Conservation (phyloP, 371 early-diverging fungal species). For the Mucor irregularis region DNA sequence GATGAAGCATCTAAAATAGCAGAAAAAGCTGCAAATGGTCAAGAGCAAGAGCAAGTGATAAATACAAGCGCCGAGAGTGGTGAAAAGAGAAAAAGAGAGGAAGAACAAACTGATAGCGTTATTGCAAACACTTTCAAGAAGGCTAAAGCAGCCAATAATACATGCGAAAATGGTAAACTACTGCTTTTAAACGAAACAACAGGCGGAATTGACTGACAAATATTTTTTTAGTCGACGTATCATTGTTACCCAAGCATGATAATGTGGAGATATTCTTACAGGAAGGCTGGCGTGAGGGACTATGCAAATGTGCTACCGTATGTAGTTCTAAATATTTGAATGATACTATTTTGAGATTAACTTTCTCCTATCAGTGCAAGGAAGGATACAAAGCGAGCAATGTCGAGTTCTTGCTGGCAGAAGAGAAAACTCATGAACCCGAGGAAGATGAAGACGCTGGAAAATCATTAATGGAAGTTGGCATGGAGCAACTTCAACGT, state of each 20-base stretch:
- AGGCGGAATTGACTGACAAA: background rate
- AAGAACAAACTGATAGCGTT: background rate
- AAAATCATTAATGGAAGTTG: constrained; percentile 73
- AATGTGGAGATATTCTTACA: constrained; percentile 47
- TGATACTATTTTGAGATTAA: background rate
- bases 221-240: constrained; percentile 8
- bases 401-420: constrained; percentile 32
- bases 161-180: constrained; percentile 14
- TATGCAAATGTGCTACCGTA: constrained; percentile 49
- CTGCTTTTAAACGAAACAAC: background rate
- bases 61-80: background rate
- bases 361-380: constrained; percentile 14
- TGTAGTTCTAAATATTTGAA: background rate
- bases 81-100: constrained; percentile 16
- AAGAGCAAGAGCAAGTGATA: background rate
- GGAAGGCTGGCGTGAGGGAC: constrained; percentile 51
- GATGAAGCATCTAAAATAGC: background rate
- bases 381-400: constrained; percentile 19
- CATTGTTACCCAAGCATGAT: constrained; percentile 17
- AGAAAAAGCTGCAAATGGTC: background rate
- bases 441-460: constrained; percentile 58
- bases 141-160: background rate
- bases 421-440: constrained; percentile 47
- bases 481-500: constrained; percentile 69
- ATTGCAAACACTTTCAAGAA: constrained; percentile 9